Evolutionary conservation across 2,329 filamentous ascomycete species (phyloP).

Genomic region (Zymoseptoria passerinii): DNA sequence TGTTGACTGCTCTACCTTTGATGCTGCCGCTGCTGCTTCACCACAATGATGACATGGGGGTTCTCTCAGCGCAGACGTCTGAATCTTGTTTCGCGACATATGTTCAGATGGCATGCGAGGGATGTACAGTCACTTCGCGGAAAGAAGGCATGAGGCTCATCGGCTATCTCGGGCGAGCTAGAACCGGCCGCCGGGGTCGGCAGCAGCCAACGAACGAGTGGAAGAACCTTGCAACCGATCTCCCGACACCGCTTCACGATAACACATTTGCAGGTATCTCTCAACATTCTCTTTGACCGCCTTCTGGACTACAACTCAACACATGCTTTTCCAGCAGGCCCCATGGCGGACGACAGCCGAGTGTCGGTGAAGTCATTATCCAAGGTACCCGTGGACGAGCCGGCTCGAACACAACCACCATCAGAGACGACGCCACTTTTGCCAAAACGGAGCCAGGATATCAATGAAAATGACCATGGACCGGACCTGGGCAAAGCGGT

Average conservation of each 20-base stretch:
- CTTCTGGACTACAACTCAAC: neutral
- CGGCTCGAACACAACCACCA: neutral
- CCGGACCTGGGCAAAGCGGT: constrained; percentile 21
- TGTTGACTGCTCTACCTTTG: too few species aligned
- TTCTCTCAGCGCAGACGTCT: too few species aligned
- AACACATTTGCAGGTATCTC: neutral
- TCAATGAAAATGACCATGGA: neutral
- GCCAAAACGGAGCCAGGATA: neutral
- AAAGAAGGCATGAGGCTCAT: neutral
- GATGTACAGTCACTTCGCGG: neutral
- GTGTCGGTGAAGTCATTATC: neutral
- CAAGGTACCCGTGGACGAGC: neutral
- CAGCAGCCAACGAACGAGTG: neutral
- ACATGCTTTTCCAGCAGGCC: neutral
- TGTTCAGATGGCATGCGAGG: neutral
- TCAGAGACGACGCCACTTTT: constrained; percentile 1
- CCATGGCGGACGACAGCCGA: neutral
- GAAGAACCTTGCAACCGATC: neutral
- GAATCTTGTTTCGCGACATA: too few species aligned
- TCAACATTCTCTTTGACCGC: neutral
- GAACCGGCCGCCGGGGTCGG: neutral
- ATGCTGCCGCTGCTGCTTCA: too few species aligned
- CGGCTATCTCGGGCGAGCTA: neutral
- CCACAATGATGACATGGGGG: too few species aligned
- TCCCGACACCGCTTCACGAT: neutral